Conservation (phyloP, 441 rosid genomes). For the Syzygium syzygioides region DNA sequence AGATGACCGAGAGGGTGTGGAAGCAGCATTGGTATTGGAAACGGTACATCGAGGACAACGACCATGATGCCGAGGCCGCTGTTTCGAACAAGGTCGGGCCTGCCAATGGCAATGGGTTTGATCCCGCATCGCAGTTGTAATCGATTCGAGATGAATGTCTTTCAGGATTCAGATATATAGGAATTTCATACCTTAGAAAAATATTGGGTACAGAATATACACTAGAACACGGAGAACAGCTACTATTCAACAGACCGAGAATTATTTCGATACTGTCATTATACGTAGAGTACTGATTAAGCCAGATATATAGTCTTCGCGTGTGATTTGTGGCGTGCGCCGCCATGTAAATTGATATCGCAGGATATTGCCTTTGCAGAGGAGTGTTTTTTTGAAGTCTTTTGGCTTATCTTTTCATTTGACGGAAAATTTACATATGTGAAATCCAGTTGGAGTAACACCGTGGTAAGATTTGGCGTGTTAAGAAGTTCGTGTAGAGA, state of each 20-base stretch:
- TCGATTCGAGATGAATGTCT: background rate
- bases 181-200: conserved; percentile 14
- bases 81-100: background rate
- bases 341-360: background rate
- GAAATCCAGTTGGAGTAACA: background rate
- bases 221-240: background rate
- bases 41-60: conserved; percentile 42
- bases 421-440: background rate
- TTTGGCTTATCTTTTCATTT: background rate
- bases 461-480: background rate
- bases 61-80: conserved; percentile 1
- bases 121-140: conserved; percentile 32
- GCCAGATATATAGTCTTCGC: background rate
- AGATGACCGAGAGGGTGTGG: conserved; percentile 91
- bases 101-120: conserved; percentile 31
- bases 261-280: background rate
- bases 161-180: background rate
- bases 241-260: background rate
- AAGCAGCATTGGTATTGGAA: conserved; percentile 90
- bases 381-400: background rate
- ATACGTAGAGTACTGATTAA: background rate
- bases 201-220: background rate
- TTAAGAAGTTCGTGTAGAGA: background rate
- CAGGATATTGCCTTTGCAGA: background rate
- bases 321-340: background rate